phyloP scores from a whole-genome alignment of 768 basidiomycete species.

The Tremella mesenterica region DNA sequence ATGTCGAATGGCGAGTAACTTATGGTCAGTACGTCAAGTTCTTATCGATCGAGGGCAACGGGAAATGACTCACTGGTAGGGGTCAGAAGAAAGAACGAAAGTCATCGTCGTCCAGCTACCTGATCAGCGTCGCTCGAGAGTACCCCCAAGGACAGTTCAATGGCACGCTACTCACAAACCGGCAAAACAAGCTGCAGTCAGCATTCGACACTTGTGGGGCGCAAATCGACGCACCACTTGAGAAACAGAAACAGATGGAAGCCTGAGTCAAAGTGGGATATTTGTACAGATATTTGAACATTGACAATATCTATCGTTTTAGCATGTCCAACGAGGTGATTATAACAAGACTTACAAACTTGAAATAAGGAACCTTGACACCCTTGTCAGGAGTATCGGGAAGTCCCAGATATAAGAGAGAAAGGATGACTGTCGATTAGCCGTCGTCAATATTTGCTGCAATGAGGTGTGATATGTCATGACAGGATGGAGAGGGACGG shows the following conservation, averaged over 20 bases:
- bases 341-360: constrained; percentile 43
- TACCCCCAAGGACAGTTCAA: background rate
- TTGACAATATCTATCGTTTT: constrained; percentile 48
- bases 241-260: constrained; percentile 54
- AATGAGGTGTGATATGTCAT: background rate
- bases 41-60: background rate
- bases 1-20: constrained; percentile 52
- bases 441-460: no score
- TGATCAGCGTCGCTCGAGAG: constrained; percentile 14
- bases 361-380: constrained; percentile 54
- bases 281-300: constrained; percentile 66
- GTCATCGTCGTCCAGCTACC: constrained; percentile 50
- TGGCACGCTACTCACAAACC: constrained; percentile 21
- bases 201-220: background rate
- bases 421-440: constrained; percentile 47
- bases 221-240: constrained; percentile 46
- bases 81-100: constrained; percentile 67
- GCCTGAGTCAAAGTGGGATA: constrained; percentile 69
- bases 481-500: background rate
- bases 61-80: constrained; percentile 57
- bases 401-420: constrained; percentile 57
- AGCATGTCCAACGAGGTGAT: background rate
- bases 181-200: constrained; percentile 26
- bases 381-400: constrained; percentile 74
- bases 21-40: no score